Conservation (phyloP, 352 stramenopile genomes). For the Pythium dissotocum region DNA sequence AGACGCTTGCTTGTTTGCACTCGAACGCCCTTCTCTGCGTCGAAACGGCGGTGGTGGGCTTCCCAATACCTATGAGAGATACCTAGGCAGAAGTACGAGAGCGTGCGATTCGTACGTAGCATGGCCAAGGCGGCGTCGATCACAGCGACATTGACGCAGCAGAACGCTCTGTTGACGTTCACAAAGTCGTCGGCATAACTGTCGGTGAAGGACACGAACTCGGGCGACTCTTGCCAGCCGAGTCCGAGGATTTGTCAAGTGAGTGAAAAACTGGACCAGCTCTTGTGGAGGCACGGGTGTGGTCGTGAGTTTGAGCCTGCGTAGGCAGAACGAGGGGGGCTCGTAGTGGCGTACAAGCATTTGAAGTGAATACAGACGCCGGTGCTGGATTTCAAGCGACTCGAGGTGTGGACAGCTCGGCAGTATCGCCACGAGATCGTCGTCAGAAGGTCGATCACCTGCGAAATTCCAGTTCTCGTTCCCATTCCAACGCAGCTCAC, state of each 20-base stretch:
- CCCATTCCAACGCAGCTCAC: not conserved
- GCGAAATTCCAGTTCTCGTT: not conserved
- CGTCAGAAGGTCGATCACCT: not conserved
- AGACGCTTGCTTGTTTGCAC: not conserved
- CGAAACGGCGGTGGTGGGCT: not conserved
- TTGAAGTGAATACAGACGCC: not conserved
- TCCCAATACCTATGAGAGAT: not conserved
- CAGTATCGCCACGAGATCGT: not conserved
- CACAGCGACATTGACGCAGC: not conserved
- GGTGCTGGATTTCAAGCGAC: not conserved
- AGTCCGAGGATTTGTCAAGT: conserved; percentile 1
- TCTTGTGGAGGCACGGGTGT: not conserved
- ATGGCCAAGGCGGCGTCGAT: not conserved
- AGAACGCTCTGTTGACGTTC: not conserved
- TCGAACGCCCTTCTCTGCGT: not conserved
- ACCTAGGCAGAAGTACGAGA: not conserved
- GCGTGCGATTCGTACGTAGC: not conserved
- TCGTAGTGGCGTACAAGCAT: not conserved
- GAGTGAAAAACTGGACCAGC: not conserved
- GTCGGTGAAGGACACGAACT: not conserved
- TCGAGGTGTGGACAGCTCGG: not conserved
- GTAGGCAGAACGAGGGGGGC: not conserved
- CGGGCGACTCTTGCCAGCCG: not conserved
- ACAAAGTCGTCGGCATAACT: not conserved
- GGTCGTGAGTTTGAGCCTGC: not conserved